Evolutionary conservation across 495 filamentous ascomycete genomes (phyloP).

Genomic region (Aspergillus incahuasiensis): DNA sequence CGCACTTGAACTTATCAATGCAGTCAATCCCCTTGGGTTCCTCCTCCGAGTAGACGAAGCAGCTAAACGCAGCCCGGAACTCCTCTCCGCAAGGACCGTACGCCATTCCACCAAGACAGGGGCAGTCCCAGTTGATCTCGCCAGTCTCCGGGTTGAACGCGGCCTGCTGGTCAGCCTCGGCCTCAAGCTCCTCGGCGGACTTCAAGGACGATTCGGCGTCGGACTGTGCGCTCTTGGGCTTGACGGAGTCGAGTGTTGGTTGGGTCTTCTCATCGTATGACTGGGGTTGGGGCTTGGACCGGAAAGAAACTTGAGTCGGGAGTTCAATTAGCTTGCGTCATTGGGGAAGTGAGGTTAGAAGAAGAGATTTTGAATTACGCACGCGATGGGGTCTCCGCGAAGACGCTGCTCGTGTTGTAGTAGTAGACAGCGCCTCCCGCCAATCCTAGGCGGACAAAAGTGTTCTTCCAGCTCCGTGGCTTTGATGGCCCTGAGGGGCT

Average conservation of each 20-base stretch:
- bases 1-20: constrained; percentile 95
- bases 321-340: not conserved
- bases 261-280: constrained; percentile 27
- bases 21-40: constrained; percentile 99
- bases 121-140: constrained; percentile 99
- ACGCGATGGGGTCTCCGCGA: constrained; percentile 80
- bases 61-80: constrained; percentile 93
- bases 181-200: constrained; percentile 57
- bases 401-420: constrained; percentile 83
- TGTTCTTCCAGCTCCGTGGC: constrained; percentile 76
- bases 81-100: constrained; percentile 93
- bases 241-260: constrained; percentile 45
- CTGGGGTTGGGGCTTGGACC: constrained; percentile 21
- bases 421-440: constrained; percentile 81
- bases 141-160: constrained; percentile 98
- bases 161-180: constrained; percentile 77
- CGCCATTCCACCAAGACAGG: constrained; percentile 95
- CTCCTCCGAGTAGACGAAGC: constrained; percentile 89
- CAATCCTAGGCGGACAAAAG: constrained; percentile 65
- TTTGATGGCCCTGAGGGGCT: constrained; percentile 58
- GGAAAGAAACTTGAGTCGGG: constrained; percentile 29
- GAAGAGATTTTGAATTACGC: constrained; percentile 30
- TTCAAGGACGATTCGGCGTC: constrained; percentile 22
- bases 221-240: constrained; percentile 31
- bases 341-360: not conserved